A percentile compares a stretch with the other conserved stretches of the same genome.
Evolutionary conservation across 148 eudicot genomes (phyloP).

Genomic region (Vaccinium macrocarpon): DNA sequence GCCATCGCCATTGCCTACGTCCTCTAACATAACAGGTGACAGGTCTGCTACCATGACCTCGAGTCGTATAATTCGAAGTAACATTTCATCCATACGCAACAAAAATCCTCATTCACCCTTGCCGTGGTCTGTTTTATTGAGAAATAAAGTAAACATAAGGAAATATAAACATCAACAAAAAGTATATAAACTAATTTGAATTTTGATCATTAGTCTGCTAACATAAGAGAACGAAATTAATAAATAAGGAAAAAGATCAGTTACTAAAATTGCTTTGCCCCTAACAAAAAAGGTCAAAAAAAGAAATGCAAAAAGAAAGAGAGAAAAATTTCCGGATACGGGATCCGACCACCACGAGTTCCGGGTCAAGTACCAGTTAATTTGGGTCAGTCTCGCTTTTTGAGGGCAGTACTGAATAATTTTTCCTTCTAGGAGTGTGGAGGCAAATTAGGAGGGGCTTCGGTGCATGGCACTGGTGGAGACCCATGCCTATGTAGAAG

Average conservation of each 20-base stretch:
- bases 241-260: background rate
- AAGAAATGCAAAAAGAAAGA: background rate
- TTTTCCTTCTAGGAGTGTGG: conserved; percentile 26
- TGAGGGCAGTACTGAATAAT: background rate
- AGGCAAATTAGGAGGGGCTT: conserved; percentile 28
- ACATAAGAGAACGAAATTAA: background rate
- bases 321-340: background rate
- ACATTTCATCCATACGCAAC: background rate
- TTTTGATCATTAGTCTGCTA: background rate
- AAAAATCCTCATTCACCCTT: background rate
- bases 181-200: conserved; percentile 16
- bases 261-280: conserved; percentile 11
- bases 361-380: conserved; percentile 24
- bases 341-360: background rate
- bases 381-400: conserved; percentile 23
- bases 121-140: background rate
- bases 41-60: background rate
- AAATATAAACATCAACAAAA: background rate
- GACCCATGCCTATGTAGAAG: conserved; percentile 39
- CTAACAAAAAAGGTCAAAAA: background rate
- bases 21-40: no score
- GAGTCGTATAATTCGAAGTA: background rate
- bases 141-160: background rate
- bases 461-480: conserved; percentile 27
- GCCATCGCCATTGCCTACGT: no score